These are phyloP conservation scores for Huiozyma naganishii DNA, from an alignment of 805 yeast genomes.

Conservation along the genomic window DNA sequence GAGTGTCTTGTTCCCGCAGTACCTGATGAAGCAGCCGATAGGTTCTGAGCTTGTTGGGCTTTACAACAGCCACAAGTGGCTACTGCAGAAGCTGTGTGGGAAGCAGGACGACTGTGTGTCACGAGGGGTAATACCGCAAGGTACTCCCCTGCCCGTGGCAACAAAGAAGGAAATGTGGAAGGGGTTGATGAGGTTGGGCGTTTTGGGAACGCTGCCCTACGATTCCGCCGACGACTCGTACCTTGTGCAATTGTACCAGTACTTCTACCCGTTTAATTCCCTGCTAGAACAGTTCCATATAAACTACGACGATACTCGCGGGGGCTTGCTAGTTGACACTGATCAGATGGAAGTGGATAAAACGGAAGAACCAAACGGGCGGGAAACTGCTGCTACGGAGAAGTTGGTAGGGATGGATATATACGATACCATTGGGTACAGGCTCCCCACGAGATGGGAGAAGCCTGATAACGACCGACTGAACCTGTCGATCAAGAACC, in stretches of 20 bases:
- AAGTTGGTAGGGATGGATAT: conserved; percentile 16
- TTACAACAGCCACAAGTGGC: conserved; percentile 18
- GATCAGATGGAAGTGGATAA: not conserved
- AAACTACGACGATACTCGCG: not conserved
- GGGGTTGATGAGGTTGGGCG: conserved; percentile 22
- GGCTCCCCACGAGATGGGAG: conserved; percentile 22
- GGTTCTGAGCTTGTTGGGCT: conserved; percentile 20
- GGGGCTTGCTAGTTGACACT: not conserved
- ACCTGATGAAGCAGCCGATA: conserved; percentile 25
- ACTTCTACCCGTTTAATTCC: conserved; percentile 18
- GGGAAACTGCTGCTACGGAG: not conserved
- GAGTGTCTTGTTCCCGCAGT: conserved; percentile 20
- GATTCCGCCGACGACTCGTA: conserved; percentile 23
- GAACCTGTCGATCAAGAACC: conserved; percentile 16
- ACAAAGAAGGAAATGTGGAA: conserved; percentile 26
- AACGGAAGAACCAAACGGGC: not conserved
- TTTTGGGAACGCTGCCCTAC: conserved; percentile 25
- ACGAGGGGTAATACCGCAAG: not conserved
- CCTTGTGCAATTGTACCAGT: conserved; percentile 22
- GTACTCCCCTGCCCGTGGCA: not conserved
- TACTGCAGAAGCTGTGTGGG: conserved; percentile 10
- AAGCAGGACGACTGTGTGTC: not conserved
- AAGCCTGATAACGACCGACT: not conserved
- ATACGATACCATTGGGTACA: conserved; percentile 19
- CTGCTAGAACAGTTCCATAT: not conserved